Evolutionary conservation across 2,329 filamentous ascomycete species (phyloP), one percentile per base, ranked within the genome.

Genomic region (Fusarium tupiense): DNA sequence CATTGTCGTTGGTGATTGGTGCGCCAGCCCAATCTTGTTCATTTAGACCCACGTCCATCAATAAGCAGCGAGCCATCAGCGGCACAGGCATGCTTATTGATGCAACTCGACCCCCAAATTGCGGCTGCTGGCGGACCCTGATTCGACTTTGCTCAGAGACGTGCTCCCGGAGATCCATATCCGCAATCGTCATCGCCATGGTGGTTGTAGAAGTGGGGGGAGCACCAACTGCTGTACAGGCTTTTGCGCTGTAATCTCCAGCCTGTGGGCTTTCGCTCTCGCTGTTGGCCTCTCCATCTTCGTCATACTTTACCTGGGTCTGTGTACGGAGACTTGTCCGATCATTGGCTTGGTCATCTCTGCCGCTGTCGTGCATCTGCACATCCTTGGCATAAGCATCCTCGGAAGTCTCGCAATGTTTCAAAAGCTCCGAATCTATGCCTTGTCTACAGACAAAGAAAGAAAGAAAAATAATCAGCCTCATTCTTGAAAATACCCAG

Each of bases 101-200:
- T 70, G 66, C 68, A 68, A 20, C 73, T 75, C 67, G 67, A 72
- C 52, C 67, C 69, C 71, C 63, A 67, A 74, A 52, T 58, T 73
- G 71, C 75, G 75, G 76, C 68, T 76, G 75, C 74, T 72, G 75
- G 63, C 67, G 71, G 65, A 63, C 71, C 65, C 64, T 72, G 63
- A 70, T 70, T 61, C 58, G 63, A 65, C 46, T 74, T 73, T 67
- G 67, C 47, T 63, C 63, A 56, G 33, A 63, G 61, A 52, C 40
- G 68, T 64, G 22, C 63, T 65, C 37, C 57, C 76, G 72, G 74
- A 75, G 61, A 75, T 74, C 65, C 63, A 75, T 73, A 64, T 76
- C 76, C 73, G 67, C 59, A 54, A 37, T 74, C 72, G 67, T 74
- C 74, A 69, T 75, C 44, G 57, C 54, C 49, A 49, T 50, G 31